These are phyloP conservation scores for Cordyceps farinosa DNA, from an alignment of 2,329 filamentous ascomycete genomes.

Conservation along the genomic window DNA sequence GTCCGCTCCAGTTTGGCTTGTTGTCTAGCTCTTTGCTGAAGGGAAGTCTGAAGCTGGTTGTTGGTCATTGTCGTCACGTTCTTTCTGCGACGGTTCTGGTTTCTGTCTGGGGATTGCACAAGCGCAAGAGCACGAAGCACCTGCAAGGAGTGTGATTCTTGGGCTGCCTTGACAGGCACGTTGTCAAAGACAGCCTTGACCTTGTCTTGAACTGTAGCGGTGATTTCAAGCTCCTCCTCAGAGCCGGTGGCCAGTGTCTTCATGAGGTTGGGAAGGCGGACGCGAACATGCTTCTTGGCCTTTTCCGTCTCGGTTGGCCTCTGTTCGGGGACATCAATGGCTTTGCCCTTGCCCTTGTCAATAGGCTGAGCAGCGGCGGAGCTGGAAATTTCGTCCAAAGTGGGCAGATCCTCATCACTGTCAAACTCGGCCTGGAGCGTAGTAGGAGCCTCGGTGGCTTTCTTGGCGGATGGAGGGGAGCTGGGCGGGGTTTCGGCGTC, in stretches of 20 bases:
- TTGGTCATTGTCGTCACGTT: slow-evolving; percentile 59
- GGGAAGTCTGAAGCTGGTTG: slow-evolving; percentile 62
- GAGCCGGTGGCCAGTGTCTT: slow-evolving; percentile 42
- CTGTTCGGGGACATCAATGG: slow-evolving; percentile 24
- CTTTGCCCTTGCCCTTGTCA: slow-evolving; percentile 62
- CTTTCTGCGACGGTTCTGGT: slow-evolving; percentile 39
- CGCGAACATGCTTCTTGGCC: slow-evolving; percentile 46
- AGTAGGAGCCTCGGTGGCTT: slow-evolving; percentile 22
- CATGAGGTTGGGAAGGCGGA: slow-evolving; percentile 43
- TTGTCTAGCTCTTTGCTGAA: slow-evolving; percentile 69
- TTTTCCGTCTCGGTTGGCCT: slow-evolving; percentile 27
- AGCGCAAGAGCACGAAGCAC: slow-evolving; percentile 72
- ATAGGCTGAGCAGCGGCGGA: slow-evolving; percentile 32
- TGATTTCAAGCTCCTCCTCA: slow-evolving; percentile 64
- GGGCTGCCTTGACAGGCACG: slow-evolving; percentile 58
- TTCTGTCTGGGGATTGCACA: slow-evolving; percentile 57
- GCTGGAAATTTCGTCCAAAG: slow-evolving; percentile 30
- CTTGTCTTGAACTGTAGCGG: slow-evolving; percentile 45
- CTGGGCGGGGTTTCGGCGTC: slow-evolving; percentile 66
- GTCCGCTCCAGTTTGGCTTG: slow-evolving; percentile 78
- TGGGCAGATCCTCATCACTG: slow-evolving; percentile 36
- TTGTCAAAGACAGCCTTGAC: slow-evolving; percentile 67
- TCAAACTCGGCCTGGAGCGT: slow-evolving; percentile 22
- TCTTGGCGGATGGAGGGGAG: slow-evolving; percentile 51
- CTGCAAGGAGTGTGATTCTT: slow-evolving; percentile 61